A percentile compares a stretch with the other conserved stretches of the same genome.
phyloP scores from a whole-genome alignment of 1,139 yeast genomes.

The Geotrichum bryndzae region DNA sequence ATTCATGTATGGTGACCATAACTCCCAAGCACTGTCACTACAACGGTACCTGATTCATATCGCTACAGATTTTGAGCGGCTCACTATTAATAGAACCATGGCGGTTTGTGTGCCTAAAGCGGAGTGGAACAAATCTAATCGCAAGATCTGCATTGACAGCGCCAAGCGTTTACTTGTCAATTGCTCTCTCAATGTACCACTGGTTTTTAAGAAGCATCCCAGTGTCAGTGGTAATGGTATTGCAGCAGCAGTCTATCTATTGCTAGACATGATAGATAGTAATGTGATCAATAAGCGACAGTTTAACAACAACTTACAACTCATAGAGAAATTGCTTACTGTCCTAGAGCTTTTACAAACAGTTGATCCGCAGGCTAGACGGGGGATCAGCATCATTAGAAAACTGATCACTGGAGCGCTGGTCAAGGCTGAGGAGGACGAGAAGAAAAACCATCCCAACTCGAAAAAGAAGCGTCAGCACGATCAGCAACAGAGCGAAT shows the following conservation, averaged over 20 bases:
- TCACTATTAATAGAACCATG: slow-evolving; percentile 17
- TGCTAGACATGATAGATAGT: slow-evolving; percentile 16
- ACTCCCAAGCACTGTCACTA: slow-evolving; percentile 7
- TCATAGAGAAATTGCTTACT: slow-evolving; percentile 14
- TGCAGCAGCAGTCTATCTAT: slow-evolving; percentile 18
- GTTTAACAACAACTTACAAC: slow-evolving; percentile 10
- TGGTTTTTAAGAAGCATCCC: slow-evolving; percentile 18
- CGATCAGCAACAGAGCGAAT: neutral
- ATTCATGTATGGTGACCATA: slow-evolving; percentile 10
- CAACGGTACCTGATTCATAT: slow-evolving; percentile 17
- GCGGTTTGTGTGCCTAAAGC: slow-evolving; percentile 13
- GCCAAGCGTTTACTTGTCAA: slow-evolving; percentile 11
- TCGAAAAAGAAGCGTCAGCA: slow-evolving; percentile 4
- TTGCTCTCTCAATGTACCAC: slow-evolving; percentile 6
- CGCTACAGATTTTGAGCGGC: slow-evolving; percentile 15
- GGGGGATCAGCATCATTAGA: slow-evolving; percentile 16
- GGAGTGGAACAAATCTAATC: slow-evolving; percentile 15
- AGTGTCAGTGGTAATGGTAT: slow-evolving; percentile 17
- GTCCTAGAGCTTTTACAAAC: slow-evolving; percentile 13
- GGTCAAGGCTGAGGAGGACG: slow-evolving; percentile 2
- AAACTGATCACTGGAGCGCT: slow-evolving; percentile 14
- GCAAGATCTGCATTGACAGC: slow-evolving; percentile 10
- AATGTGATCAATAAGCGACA: slow-evolving; percentile 5
- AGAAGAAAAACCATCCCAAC: neutral
- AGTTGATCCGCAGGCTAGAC: slow-evolving; percentile 16